These are phyloP conservation scores for Colletotrichum nymphaeae DNA, from an alignment of 2,329 filamentous ascomycete species.

Conservation along the genomic window DNA sequence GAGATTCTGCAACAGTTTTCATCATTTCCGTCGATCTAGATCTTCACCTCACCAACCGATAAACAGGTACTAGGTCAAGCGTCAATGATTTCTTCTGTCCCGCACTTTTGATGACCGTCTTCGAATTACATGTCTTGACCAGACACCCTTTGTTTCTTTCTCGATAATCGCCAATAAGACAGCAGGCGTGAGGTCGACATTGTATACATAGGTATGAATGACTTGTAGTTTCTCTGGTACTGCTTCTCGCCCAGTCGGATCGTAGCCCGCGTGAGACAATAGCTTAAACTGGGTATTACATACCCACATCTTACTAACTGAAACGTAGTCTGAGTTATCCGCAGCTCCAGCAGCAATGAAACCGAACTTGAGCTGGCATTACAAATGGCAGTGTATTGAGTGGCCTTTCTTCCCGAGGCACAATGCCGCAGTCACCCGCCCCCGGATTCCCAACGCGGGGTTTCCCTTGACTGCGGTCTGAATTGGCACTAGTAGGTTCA, in stretches of 20 bases:
- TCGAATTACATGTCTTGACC: no score
- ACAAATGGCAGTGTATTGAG: neutral
- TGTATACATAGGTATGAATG: no score
- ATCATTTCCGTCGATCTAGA: no score
- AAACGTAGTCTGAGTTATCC: neutral
- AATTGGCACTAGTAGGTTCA: neutral
- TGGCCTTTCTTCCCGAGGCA: constrained; percentile 10
- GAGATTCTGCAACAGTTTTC: neutral
- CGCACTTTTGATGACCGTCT: no score
- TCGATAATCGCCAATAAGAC: no score
- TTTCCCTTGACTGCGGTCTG: neutral
- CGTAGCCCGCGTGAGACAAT: neutral
- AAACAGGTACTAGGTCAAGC: no score
- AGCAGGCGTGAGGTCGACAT: no score
- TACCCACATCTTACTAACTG: neutral
- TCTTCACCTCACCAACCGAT: no score
- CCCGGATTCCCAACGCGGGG: constrained; percentile 21
- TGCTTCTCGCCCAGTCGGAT: neutral
- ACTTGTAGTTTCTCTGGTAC: no score
- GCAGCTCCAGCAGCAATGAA: neutral
- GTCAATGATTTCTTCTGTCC: no score
- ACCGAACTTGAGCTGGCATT: neutral
- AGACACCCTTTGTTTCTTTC: no score
- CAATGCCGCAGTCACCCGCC: constrained; percentile 19
- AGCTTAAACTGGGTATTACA: neutral